Conservation (phyloP, 805 yeast genomes). For the Naumovozyma castellii region DNA sequence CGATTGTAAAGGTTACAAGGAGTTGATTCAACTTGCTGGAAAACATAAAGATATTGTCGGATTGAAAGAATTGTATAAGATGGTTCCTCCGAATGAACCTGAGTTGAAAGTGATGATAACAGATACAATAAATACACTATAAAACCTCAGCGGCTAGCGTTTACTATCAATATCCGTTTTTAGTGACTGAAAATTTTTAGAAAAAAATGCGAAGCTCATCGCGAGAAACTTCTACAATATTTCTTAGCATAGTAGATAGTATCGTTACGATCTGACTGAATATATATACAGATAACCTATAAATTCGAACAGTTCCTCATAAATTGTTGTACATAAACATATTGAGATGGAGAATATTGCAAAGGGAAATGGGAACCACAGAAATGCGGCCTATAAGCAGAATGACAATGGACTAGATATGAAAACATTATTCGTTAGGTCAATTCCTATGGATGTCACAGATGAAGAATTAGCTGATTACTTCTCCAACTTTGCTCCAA, state of each 20-base stretch:
- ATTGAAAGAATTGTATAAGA: conserved; percentile 16
- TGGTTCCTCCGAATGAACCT: conserved; percentile 21
- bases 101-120: conserved; percentile 16
- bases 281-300: too few species aligned
- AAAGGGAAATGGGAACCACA: too few species aligned
- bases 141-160: not conserved
- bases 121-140: conserved; percentile 15
- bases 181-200: conserved; percentile 27
- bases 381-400: not conserved
- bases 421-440: conserved; percentile 72
- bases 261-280: too few species aligned
- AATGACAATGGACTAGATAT: conserved; percentile 29
- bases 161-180: not conserved
- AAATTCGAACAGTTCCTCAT: too few species aligned
- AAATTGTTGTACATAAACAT: too few species aligned
- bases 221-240: not conserved
- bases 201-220: conserved; percentile 29
- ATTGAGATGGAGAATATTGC: too few species aligned
- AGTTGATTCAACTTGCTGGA: conserved; percentile 33
- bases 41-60: conserved; percentile 21
- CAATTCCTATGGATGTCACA: conserved; percentile 73
- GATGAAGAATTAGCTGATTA: conserved; percentile 72
- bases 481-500: conserved; percentile 89
- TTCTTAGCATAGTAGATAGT: too few species aligned
- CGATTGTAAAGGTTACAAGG: conserved; percentile 41